Evolutionary conservation across 1,139 yeast species (phyloP), one percentile per base, ranked within the genome.

Genomic region (Geotrichum siamense): DNA sequence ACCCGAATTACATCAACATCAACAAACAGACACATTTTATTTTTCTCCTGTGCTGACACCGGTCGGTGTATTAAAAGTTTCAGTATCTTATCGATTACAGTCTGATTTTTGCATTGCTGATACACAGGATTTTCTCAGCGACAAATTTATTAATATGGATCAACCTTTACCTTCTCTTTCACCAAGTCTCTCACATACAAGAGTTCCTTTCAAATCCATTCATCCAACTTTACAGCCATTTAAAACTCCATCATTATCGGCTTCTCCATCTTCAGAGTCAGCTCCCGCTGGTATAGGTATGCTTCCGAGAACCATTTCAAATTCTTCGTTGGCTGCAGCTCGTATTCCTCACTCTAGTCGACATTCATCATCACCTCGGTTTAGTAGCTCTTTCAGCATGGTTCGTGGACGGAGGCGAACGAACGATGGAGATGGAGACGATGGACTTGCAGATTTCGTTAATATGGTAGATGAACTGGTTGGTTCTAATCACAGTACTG

Each of bases 31-130:
- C 20, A 82, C 78, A 43, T 76, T 75, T 56, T 71, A 71, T 47
- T 75, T 91, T 47, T 72, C 75, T 9, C 84, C 93, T 0, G 76
- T 91, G 2, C 71, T 73, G 46, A 85, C 96, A 0, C 78, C 83
- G 12, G 67, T 76, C 38, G 98, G 98, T 0, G 67, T 80, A 1
- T 63, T 91, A 41, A 72, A 78, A 50, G 72, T 85, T 8, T 77
- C 93, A 0, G 89, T 85, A 1, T 82, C 93, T 4, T 89, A 82
- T 58, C 72, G 98, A 48, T 71, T 69, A 32, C 83, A 85, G 56
- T 72, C 78, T 49, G 74, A 76, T 44, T 91, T 89, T 62, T 67
- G 72, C 33, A 68, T 85, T 16, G 75, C 72, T 51, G 89, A 82
- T 53, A 75, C 78, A 35, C 89, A 82, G 57, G 78, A 76, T 44